Evolutionary conservation across 1,284 basidiomycete genomes (phyloP), one percentile per base, ranked within the genome.

Genomic region (Leccinum holopus): DNA sequence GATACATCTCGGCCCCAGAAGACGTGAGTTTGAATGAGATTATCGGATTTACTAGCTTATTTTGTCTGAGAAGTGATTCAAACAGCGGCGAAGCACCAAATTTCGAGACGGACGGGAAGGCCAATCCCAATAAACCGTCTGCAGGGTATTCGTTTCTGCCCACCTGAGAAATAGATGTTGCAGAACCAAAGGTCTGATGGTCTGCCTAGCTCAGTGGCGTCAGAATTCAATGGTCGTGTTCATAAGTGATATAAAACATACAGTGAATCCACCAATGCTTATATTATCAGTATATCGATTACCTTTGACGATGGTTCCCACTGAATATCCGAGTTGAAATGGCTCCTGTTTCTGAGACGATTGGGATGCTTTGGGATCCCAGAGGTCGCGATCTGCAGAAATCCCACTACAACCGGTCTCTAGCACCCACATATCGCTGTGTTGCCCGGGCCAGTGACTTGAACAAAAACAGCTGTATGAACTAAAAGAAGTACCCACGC

Each of bases 321-420:
- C 5, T 47, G 18, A 0, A 47, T 47, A 47, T 21, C 7, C 1
- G 18, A 47, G 3, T 6, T 11, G 18, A 12, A 47, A 21, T 21
- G 10, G 10, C 5, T 1, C 0, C 0, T 21, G 5, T 5, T 47
- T 21, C 18, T 12, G 0, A 47, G 44, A 6, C 1, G 44, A 21
- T 44, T 47, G 3, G 5, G 44, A 47, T 21, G 6, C 1, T 7
- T 47, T 5, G 44, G 44, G 44, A 21, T 47, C 44, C 18, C 44
- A 47, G 10, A 47, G 18, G 18, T 47, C 18, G 11, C 11, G 44
- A 21, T 47, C 3, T 21, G 0, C 44, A 4, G 18, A 49, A 7
- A 49, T 25, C 11, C 11, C 47, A 6, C 2, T 10, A 49, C 47
- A 49, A 5, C 47, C 21, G 2, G 21, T 49, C 47, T 21, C 11